Percentiles rank a stretch among this genome's conserved stretches.
Conservation (phyloP, 768 basidiomycete species). For the Lyophyllum atratum region DNA sequence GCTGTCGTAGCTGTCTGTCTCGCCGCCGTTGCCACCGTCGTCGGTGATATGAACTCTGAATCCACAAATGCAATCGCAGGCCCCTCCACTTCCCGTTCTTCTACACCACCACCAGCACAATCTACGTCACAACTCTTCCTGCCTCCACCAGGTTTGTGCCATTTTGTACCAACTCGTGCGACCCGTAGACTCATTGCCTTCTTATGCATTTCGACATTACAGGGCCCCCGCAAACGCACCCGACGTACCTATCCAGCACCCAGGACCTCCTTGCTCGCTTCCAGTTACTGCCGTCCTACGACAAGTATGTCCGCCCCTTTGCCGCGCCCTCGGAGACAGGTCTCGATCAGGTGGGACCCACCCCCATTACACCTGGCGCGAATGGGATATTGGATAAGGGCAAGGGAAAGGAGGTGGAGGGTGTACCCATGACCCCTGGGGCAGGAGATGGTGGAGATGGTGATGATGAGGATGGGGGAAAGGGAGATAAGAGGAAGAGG, state of each 20-base stretch:
- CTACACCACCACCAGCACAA: constrained; percentile 31
- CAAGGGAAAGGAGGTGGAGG: constrained; percentile 48
- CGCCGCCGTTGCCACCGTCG: constrained; percentile 10
- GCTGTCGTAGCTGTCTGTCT: constrained; percentile 22
- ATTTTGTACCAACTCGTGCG: constrained; percentile 7
- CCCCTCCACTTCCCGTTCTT: constrained; percentile 47
- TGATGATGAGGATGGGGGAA: constrained; percentile 55
- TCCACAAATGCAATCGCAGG: constrained; percentile 63
- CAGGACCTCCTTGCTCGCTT: constrained; percentile 79
- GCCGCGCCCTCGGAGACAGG: constrained; percentile 33
- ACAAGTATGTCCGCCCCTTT: constrained; percentile 74
- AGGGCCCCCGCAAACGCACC: constrained; percentile 40
- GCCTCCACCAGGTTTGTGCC: constrained; percentile 42
- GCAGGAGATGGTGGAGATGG: constrained; percentile 45
- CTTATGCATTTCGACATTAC: constrained; percentile 8
- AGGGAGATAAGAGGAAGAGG: constrained; percentile 72
- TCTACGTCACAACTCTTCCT: constrained; percentile 34
- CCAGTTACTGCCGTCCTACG: constrained; percentile 71
- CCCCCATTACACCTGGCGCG: constrained; percentile 18
- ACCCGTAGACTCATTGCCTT: neutral
- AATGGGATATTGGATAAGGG: constrained; percentile 42
- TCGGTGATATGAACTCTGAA: constrained; percentile 39
- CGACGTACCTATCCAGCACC: constrained; percentile 65
- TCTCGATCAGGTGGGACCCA: constrained; percentile 19
- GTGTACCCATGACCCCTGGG: constrained; percentile 34